Evolutionary conservation across 768 basidiomycete species (phyloP).

Genomic region (Pleurotus salmoneostramineus): DNA sequence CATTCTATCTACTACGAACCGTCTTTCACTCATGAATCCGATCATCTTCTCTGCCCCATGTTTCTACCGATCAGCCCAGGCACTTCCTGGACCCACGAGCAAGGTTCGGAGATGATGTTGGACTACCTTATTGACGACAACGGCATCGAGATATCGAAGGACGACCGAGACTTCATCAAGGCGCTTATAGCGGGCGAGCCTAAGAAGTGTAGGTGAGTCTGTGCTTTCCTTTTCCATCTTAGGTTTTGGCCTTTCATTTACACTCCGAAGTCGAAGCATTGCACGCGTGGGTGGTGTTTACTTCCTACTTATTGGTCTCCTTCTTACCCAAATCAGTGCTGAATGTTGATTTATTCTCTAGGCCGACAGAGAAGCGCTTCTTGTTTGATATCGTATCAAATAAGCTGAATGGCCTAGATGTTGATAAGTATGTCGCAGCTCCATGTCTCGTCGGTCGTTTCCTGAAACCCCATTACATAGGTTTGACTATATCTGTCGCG

Average conservation of each 20-base stretch:
- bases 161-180: slow-evolving; percentile 63
- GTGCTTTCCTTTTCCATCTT: too few relatives aligned
- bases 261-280: not conserved
- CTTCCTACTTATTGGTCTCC: not conserved
- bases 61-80: slow-evolving; percentile 29
- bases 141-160: slow-evolving; percentile 38
- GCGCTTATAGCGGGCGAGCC: slow-evolving; percentile 72
- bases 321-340: slow-evolving; percentile 8
- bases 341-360: not conserved
- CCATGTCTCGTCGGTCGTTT: not conserved
- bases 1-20: not conserved
- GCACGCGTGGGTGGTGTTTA: not conserved
- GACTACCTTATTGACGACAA: slow-evolving; percentile 61
- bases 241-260: not conserved
- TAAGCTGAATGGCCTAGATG: slow-evolving; percentile 76
- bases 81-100: slow-evolving; percentile 67
- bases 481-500: slow-evolving; percentile 80
- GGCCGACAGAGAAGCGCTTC: slow-evolving; percentile 58
- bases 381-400: slow-evolving; percentile 87
- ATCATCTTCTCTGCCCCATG: not conserved
- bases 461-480: slow-evolving; percentile 26
- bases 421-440: slow-evolving; percentile 62
- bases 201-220: slow-evolving; percentile 45
- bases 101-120: slow-evolving; percentile 82
- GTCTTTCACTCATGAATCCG: not conserved